Evolutionary conservation across 1,284 basidiomycete species (phyloP), one percentile per base, ranked within the genome.

Genomic region (Papiliotrema laurentii): DNA sequence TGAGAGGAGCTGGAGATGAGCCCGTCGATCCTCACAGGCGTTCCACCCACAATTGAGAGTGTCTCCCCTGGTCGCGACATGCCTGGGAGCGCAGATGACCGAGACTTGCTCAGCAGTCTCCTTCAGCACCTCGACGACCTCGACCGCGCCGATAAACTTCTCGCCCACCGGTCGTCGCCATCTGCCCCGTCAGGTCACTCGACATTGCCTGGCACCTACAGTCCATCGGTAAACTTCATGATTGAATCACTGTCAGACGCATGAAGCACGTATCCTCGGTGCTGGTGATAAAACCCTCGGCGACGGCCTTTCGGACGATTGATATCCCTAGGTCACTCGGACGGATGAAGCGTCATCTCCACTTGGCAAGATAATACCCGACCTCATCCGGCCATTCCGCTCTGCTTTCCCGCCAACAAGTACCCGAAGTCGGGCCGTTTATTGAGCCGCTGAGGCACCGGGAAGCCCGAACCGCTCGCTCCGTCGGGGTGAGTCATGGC

Each of bases 61-160:
- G 61, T 85, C 84, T 24, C 84, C 84, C 45, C 84, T 77, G 65
- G 83, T 80, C 44, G 79, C 77, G 55, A 86, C 81, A 18, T 81
- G 81, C 42, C 79, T 79, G 6, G 83, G 83, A 6, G 85, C 75
- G 28, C 86, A 83, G 46, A 81, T 78, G 7, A 84, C 73, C 58
- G 81, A 76, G 56, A 82, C 78, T 1, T 78, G 80, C 26, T 79
- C 75, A 19, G 71, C 64, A 26, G 72, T 73, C 45, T 58, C 51
- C 22, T 59, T 52, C 26, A 67, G 57, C 27, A 69, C 54, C n/a
- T 68, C 66, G 41, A 69, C 61, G 10, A 66, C 63, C 38, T 83
- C 84, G 46, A 85, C 80, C 39, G 81, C 82, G 51, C 80, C 78
- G 56, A 83, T 81, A 57, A 85, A 64, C 22, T 42, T 47, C 44